phyloP scores from a whole-genome alignment of 305 asterid species.

The Fraxinus paxiana region DNA sequence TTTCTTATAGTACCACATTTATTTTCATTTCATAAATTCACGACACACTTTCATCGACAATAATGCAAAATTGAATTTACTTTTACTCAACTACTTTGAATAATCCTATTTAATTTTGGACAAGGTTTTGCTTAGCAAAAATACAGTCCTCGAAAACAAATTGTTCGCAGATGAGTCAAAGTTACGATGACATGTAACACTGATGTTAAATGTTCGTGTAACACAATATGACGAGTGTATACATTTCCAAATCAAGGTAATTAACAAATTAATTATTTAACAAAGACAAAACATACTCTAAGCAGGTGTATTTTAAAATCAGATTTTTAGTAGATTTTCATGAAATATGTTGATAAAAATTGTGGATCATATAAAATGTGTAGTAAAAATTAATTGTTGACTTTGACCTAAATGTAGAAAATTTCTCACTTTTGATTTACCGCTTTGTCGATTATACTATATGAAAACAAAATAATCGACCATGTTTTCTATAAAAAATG shows the following conservation, averaged over 20 bases:
- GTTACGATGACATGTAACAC: not conserved
- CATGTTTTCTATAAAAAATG: not conserved
- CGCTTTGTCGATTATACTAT: too few relatives aligned
- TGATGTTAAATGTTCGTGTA: not conserved
- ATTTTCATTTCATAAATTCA: not conserved
- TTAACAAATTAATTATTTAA: not conserved
- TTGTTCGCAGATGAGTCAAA: not conserved
- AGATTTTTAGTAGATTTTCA: too few relatives aligned
- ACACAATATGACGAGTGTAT: not conserved
- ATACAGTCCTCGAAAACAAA: not conserved
- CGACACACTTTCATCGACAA: not conserved
- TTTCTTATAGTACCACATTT: not conserved
- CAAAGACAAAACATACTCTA: not conserved
- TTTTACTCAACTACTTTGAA: not conserved
- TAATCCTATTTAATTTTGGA: not conserved
- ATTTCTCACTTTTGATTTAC: not conserved
- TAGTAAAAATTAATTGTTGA: too few relatives aligned
- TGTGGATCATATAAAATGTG: too few relatives aligned
- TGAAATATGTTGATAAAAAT: too few relatives aligned
- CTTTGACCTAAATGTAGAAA: not conserved
- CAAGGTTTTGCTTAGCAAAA: not conserved
- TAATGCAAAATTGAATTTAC: not conserved
- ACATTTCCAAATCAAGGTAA: not conserved
- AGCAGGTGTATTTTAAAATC: not conserved
- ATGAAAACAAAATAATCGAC: not conserved